Conservation (phyloP, 371 early-diverging fungal genomes). For the Cokeromyces recurvatus region DNA sequence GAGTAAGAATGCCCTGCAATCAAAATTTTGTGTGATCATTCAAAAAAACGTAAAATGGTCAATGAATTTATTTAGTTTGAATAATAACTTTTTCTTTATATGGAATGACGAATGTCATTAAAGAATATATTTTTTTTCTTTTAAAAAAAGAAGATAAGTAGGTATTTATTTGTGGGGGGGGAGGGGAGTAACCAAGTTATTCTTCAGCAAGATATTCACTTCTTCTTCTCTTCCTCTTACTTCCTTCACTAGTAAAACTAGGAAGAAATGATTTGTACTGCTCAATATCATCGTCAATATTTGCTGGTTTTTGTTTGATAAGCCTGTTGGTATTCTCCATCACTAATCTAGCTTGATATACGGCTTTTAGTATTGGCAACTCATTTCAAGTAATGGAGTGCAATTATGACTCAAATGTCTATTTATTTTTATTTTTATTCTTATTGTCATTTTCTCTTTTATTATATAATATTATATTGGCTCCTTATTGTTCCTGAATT, state of each 20-base stretch:
- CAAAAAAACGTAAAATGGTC: background rate
- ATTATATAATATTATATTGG: no score
- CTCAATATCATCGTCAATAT: conserved; percentile 6
- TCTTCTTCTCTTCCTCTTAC: conserved; percentile 10
- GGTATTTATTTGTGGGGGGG: conserved; percentile 1
- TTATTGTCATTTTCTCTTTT: no score
- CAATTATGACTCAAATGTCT: no score
- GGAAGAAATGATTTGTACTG: conserved; percentile 11
- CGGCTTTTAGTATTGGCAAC: conserved; percentile 7
- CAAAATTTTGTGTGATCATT: background rate
- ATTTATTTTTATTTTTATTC: no score
- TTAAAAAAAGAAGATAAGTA: background rate
- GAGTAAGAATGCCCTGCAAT: background rate
- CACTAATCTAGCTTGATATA: conserved; percentile 9
- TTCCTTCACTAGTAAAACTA: conserved; percentile 16
- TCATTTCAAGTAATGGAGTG: no score
- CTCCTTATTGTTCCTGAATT: no score
- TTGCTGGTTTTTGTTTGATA: conserved; percentile 8
- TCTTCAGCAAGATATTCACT: conserved; percentile 4
- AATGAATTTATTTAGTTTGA: background rate
- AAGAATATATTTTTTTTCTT: conserved; percentile 5
- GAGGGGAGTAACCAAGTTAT: conserved; percentile 9
- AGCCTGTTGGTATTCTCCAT: conserved; percentile 12
- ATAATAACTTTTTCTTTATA: conserved; percentile 3
- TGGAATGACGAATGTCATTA: conserved; percentile 5